Evolutionary conservation across 345 rosid genomes (phyloP).

Genomic region (Arabidopsis suecica): DNA sequence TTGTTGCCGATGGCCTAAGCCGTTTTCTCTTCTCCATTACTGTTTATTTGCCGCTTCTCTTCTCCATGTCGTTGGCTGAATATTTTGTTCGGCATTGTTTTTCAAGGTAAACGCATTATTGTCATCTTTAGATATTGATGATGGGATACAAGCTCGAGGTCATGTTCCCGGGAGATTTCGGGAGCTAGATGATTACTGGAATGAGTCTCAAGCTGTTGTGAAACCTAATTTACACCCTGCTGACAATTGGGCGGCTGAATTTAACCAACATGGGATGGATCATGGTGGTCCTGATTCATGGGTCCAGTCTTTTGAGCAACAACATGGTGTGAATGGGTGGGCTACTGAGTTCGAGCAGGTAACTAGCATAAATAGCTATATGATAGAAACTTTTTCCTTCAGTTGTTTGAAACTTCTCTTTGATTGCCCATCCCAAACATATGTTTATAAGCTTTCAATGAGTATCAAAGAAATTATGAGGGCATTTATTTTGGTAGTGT

Average conservation of each 20-base stretch:
- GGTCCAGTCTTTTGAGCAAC: conserved; percentile 90
- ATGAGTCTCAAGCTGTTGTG: conserved; percentile 85
- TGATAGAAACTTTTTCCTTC: conserved; percentile 2
- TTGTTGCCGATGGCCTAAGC: conserved; percentile 1
- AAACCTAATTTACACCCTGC: conserved; percentile 65
- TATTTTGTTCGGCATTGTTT: conserved; percentile 24
- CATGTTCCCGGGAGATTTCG: conserved; percentile 75
- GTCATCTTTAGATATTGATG: conserved; percentile 90
- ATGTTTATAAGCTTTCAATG: conserved; percentile 21
- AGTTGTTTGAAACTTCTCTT: conserved; percentile 9
- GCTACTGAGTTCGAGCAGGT: conserved; percentile 98
- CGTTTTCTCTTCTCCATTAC: not conserved
- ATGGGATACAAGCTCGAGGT: conserved; percentile 68
- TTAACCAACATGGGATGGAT: conserved; percentile 60
- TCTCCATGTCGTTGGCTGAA: conserved; percentile 11
- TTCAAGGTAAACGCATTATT: conserved; percentile 85
- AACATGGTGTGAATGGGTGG: conserved; percentile 93
- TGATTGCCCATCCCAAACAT: conserved; percentile 7
- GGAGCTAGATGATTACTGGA: conserved; percentile 96
- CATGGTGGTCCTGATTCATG: conserved; percentile 75
- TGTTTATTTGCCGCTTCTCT: conserved; percentile 5
- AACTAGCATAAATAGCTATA: conserved; percentile 22
- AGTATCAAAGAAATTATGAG: not conserved
- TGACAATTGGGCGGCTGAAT: conserved; percentile 84
- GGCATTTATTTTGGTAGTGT: conserved; percentile 3